Conservation (phyloP, 306 rosid species). For the Aeschynomene evenia region DNA sequence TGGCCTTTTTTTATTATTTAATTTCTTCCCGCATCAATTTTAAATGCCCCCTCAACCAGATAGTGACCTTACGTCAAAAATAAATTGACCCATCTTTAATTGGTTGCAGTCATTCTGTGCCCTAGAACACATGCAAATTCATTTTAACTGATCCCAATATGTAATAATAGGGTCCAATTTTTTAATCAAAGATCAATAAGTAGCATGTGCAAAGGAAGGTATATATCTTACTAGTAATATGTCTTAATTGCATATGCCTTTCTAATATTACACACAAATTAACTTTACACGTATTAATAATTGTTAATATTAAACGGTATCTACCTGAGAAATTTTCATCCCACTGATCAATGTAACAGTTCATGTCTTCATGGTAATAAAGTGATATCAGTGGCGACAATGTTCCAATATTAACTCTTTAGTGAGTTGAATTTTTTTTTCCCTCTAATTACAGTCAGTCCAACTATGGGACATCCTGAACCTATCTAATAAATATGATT, state of each 20-base stretch:
- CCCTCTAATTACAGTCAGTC: neutral
- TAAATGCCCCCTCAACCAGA: conserved; percentile 48
- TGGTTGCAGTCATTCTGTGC: conserved; percentile 46
- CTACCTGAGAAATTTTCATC: neutral
- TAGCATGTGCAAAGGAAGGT: neutral
- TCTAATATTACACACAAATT: neutral
- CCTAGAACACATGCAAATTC: conserved; percentile 36
- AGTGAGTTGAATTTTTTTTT: conserved; percentile 6
- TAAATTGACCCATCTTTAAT: conserved; percentile 51
- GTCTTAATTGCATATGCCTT: neutral
- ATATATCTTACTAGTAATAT: no score
- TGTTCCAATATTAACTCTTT: conserved; percentile 9
- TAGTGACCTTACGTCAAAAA: conserved; percentile 54
- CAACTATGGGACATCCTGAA: conserved; percentile 7
- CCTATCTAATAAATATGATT: neutral
- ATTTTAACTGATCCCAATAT: conserved; percentile 7
- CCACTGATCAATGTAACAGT: conserved; percentile 5
- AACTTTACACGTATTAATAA: neutral
- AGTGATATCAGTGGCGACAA: neutral
- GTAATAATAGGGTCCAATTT: neutral
- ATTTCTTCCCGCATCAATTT: conserved; percentile 30
- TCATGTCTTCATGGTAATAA: conserved; percentile 16
- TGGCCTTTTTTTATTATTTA: conserved; percentile 11
- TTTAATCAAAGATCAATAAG: neutral
- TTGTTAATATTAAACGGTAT: neutral